Evolutionary conservation across 306 rosid species (phyloP).

Genomic region (Argentina anserina): DNA sequence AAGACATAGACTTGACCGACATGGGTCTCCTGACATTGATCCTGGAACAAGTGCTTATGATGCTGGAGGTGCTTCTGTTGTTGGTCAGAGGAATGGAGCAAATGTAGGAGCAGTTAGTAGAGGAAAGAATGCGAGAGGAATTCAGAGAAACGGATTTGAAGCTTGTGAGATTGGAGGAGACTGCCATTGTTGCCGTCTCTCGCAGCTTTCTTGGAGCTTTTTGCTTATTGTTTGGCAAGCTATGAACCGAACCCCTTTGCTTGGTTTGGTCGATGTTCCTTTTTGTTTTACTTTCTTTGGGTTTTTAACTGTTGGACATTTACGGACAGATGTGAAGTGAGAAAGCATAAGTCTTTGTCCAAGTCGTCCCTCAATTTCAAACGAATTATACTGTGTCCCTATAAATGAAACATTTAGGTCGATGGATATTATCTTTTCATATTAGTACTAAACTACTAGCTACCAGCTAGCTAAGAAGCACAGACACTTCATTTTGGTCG

Average conservation of each 20-base stretch:
- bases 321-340: background rate
- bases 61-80: constrained; percentile 17
- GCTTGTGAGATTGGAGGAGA: constrained; percentile 28
- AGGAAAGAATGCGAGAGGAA: constrained; percentile 34
- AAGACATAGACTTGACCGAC: constrained; percentile 51
- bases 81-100: constrained; percentile 29
- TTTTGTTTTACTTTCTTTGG: background rate
- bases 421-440: too few relatives aligned
- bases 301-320: background rate
- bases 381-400: too few relatives aligned
- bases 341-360: too few relatives aligned
- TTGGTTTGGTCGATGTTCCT: background rate
- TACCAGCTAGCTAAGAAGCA: too few relatives aligned
- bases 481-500: too few relatives aligned
- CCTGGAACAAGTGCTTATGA: constrained; percentile 3
- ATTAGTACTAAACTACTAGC: too few relatives aligned
- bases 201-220: constrained; percentile 7
- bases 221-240: background rate
- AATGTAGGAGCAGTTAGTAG: constrained; percentile 27
- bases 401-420: too few relatives aligned
- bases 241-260: background rate
- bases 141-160: constrained; percentile 25
- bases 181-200: constrained; percentile 40
- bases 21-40: constrained; percentile 30
- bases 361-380: background rate